Evolutionary conservation across 345 rosid species (phyloP).

Genomic region (Eucalyptus curtisii): DNA sequence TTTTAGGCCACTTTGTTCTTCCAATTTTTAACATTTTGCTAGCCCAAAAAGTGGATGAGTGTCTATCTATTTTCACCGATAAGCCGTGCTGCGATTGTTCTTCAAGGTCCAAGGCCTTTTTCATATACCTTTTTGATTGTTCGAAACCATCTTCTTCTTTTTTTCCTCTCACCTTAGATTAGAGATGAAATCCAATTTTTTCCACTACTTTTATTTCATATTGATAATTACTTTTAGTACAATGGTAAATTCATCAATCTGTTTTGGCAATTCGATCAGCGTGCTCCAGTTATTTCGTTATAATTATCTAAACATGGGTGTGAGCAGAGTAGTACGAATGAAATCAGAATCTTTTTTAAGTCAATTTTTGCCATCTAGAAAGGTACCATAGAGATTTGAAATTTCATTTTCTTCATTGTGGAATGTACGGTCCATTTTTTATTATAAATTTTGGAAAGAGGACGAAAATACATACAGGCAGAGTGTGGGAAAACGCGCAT

Average conservation of each 20-base stretch:
- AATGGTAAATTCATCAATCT: not conserved
- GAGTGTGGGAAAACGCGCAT: not conserved
- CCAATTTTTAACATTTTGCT: not conserved
- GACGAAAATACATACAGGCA: not conserved
- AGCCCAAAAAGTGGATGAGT: not conserved
- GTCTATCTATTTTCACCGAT: not conserved
- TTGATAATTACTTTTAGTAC: too few species aligned
- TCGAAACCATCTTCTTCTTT: not conserved
- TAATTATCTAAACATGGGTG: not conserved
- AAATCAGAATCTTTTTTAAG: not conserved
- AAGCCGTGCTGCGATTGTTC: not conserved
- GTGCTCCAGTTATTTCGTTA: not conserved
- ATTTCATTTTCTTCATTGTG: not conserved
- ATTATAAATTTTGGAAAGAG: not conserved
- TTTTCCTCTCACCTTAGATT: not conserved
- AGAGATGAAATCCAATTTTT: not conserved
- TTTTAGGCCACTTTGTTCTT: not conserved
- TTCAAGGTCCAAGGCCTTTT: not conserved
- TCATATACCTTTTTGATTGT: not conserved
- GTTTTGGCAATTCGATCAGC: fast-evolving
- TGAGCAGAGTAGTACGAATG: not conserved
- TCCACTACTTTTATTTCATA: not conserved
- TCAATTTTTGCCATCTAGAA: not conserved
- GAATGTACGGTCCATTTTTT: not conserved
- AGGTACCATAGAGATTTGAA: not conserved